These are phyloP conservation scores for Phytophthora macrochlamydospora DNA, from an alignment of 352 stramenopile genomes.

Conservation along the genomic window DNA sequence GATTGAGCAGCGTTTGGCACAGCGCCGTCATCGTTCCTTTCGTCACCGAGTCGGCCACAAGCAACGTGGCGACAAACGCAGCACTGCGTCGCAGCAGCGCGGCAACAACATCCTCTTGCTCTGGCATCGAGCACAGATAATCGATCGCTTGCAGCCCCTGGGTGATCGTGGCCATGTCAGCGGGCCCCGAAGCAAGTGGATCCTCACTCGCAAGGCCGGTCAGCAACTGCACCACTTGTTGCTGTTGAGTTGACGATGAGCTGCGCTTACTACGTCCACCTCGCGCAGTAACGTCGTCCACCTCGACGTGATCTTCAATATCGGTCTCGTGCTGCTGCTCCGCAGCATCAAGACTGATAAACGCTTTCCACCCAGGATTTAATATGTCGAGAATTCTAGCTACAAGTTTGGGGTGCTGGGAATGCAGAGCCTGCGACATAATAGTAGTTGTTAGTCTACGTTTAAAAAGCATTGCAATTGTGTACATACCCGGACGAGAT, in stretches of 20 bases:
- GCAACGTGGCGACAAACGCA: slow-evolving; percentile 42
- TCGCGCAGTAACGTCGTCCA: slow-evolving; percentile 53
- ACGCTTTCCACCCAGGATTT: slow-evolving; percentile 61
- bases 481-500: slow-evolving; percentile 58
- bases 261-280: slow-evolving; percentile 44
- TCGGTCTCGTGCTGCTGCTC: slow-evolving; percentile 13
- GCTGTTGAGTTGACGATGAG: slow-evolving; percentile 51
- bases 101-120: slow-evolving; percentile 40
- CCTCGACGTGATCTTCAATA: slow-evolving; percentile 28
- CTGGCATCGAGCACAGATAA: slow-evolving; percentile 48
- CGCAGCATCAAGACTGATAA: slow-evolving; percentile 39
- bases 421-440: slow-evolving; percentile 56
- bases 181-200: slow-evolving; percentile 6
- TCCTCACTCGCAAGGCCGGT: slow-evolving; percentile 25
- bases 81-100: slow-evolving; percentile 51
- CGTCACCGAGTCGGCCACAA: slow-evolving; percentile 48
- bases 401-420: slow-evolving; percentile 56
- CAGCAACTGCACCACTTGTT: slow-evolving; percentile 62
- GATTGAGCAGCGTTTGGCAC: slow-evolving; percentile 68
- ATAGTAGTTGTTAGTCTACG: slow-evolving; percentile 9
- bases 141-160: slow-evolving; percentile 51
- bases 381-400: slow-evolving; percentile 52
- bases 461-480: not conserved
- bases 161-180: slow-evolving; percentile 26
- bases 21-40: slow-evolving; percentile 64